Evolutionary conservation across 495 filamentous ascomycete species (phyloP).

Genomic region (Penicillium flavigenum): DNA sequence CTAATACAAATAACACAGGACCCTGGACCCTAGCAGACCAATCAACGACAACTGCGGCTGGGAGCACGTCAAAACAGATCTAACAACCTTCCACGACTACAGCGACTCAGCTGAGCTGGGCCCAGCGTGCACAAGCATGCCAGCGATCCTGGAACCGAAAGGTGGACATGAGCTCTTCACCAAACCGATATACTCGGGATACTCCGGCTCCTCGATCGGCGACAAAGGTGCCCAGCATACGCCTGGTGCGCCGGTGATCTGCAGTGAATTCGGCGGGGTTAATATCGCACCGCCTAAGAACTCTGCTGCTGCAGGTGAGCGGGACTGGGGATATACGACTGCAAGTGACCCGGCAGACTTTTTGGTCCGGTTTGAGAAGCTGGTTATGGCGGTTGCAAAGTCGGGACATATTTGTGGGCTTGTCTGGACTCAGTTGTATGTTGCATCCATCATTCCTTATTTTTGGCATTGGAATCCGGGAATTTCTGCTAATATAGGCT

Average conservation of each 20-base stretch:
- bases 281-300: conserved; percentile 52
- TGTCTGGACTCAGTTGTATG: conserved; percentile 44
- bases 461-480: background rate
- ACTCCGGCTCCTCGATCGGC: conserved; percentile 21
- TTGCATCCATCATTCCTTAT: background rate
- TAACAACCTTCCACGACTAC: conserved; percentile 64
- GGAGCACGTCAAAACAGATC: conserved; percentile 58
- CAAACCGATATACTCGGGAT: conserved; percentile 33
- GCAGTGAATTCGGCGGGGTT: conserved; percentile 59
- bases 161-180: conserved; percentile 49
- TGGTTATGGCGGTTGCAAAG: conserved; percentile 38
- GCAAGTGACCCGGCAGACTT: conserved; percentile 37
- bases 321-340: conserved; percentile 45
- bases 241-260: conserved; percentile 54
- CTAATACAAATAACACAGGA: conserved; percentile 23
- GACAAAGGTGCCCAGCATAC: conserved; percentile 47
- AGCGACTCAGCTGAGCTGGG: conserved; percentile 48
- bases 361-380: conserved; percentile 31
- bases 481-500: conserved; percentile 4
- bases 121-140: conserved; percentile 44
- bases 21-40: conserved; percentile 56
- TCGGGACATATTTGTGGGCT: conserved; percentile 39
- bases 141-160: conserved; percentile 48
- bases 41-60: conserved; percentile 67
- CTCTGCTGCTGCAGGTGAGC: conserved; percentile 20